A percentile compares a stretch with the other conserved stretches of the same genome.
Evolutionary conservation across 2,329 filamentous ascomycete species (phyloP).

Genomic region (Metarhizium guizhouense): DNA sequence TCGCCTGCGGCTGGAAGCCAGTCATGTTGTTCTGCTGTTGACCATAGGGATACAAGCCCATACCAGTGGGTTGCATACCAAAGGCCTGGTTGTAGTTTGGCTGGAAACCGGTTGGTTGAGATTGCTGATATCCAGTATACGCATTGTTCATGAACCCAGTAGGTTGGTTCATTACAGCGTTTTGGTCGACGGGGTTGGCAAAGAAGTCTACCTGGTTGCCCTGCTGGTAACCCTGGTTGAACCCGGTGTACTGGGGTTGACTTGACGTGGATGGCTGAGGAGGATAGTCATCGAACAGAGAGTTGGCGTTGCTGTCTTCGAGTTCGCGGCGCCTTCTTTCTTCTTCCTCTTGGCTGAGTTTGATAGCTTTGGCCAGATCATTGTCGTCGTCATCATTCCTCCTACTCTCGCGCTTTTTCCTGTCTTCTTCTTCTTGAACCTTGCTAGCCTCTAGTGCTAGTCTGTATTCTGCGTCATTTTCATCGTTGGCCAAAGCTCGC

Average conservation of each 20-base stretch:
- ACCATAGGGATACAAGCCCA: conserved; percentile 62
- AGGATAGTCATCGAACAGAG: conserved; percentile 79
- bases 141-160: conserved; percentile 60
- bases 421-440: conserved; percentile 86
- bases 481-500: conserved; percentile 47
- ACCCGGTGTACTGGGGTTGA: conserved; percentile 74
- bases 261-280: conserved; percentile 30
- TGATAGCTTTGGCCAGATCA: conserved; percentile 89
- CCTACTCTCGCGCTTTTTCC: conserved; percentile 59
- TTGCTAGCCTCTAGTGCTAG: conserved; percentile 93
- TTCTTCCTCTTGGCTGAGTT: conserved; percentile 89
- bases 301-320: conserved; percentile 74
- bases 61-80: conserved; percentile 50
- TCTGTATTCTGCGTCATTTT: conserved; percentile 84
- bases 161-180: conserved; percentile 65
- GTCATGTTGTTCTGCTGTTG: conserved; percentile 32
- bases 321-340: conserved; percentile 79
- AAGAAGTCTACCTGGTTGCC: conserved; percentile 95
- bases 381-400: conserved; percentile 57
- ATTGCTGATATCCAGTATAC: conserved; percentile 43
- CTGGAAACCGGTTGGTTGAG: conserved; percentile 40
- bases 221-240: conserved; percentile 97
- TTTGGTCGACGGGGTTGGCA: conserved; percentile 79
- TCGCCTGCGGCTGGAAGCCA: conserved; percentile 41
- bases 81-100: conserved; percentile 61